Evolutionary conservation across 441 rosid genomes (phyloP), one percentile per base, ranked within the genome.

Genomic region (Hura crepitans): DNA sequence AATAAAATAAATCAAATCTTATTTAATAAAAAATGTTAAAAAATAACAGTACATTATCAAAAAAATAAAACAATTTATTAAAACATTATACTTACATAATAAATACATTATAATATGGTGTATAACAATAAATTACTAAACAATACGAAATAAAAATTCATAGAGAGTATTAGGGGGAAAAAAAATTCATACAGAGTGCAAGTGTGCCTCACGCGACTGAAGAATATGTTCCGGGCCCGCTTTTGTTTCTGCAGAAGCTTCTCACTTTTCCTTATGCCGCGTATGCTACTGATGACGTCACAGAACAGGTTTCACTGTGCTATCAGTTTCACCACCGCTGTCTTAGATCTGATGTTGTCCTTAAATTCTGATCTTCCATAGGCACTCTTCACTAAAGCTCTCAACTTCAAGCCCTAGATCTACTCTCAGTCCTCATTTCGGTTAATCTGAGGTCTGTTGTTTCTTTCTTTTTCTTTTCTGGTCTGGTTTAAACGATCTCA

Each of bases 211-310:
- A 1, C 15, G 46, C 12, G 0, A 10, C 15, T 11, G 46, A 42
- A 14, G 46, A 28, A 45, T 46, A 63, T 55, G 46, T 54, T 28
- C 31, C 7, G 60, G 54, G 10, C 35, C 25, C 43, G 2, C 12
- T 10, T 0, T 11, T 0, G 1, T 43, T 15, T n/a, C 28, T 4
- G 18, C 10, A 31, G 72, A 70, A 33, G 56, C 27, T 65, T 65
- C 62, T n/a, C n/a, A n/a, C n/a, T n/a, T n/a, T n/a, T n/a, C 17
- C 11, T 2, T 6, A 11, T 51, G 73, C 51, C 75, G 68, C 69
- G 72, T 39, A 20, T 5, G 13, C 22, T 4, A 4, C 3, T 20
- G 12, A 15, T 46, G 42, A 62, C 59, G 70, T 64, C 74, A 31
- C 11, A 4, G 22, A 10, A 18, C 42, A 13, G 0, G 15, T 4